phyloP scores from a whole-genome alignment of 1,139 yeast genomes.

The Suhomyces panamericanus region DNA sequence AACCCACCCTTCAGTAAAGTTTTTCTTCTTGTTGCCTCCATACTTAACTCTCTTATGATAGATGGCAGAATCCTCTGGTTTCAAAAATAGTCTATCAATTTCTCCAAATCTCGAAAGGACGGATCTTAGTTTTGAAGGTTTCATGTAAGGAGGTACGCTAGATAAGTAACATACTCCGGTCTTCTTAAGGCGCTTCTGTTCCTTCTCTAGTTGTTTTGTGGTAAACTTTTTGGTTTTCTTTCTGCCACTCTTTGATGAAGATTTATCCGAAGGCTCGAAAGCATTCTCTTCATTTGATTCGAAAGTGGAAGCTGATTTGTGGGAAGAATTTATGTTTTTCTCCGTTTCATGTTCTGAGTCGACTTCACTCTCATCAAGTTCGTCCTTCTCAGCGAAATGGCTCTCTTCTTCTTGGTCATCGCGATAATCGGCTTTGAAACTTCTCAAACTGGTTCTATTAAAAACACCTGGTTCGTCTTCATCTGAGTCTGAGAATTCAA shows the following conservation, averaged over 20 bases:
- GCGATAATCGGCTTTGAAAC: constrained; percentile 9
- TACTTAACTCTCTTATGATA: constrained; percentile 71
- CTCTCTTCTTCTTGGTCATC: constrained; percentile 20
- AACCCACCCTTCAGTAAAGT: constrained; percentile 96
- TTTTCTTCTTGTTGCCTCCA: constrained; percentile 93
- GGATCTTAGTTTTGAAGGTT: constrained; percentile 85
- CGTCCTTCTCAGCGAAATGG: too few relatives aligned
- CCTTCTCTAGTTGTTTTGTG: constrained; percentile 55
- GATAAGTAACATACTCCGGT: constrained; percentile 93
- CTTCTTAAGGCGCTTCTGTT: constrained; percentile 58
- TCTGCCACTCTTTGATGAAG: background rate
- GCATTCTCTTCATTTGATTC: constrained; percentile 13
- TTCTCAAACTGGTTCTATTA: constrained; percentile 10
- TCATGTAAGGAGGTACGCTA: constrained; percentile 94
- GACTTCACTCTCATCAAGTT: too few relatives aligned
- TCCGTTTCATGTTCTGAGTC: too few relatives aligned
- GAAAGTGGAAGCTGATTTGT: background rate
- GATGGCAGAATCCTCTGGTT: constrained; percentile 75
- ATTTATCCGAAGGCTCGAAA: background rate
- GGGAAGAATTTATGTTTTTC: too few relatives aligned
- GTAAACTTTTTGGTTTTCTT: constrained; percentile 30
- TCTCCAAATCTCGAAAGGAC: constrained; percentile 80
- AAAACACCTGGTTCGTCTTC: constrained; percentile 18
- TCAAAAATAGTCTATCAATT: constrained; percentile 78
- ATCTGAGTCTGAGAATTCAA: constrained; percentile 20